Conservation (phyloP, 2,329 filamentous ascomycete genomes). For the Cadophora gregata region DNA sequence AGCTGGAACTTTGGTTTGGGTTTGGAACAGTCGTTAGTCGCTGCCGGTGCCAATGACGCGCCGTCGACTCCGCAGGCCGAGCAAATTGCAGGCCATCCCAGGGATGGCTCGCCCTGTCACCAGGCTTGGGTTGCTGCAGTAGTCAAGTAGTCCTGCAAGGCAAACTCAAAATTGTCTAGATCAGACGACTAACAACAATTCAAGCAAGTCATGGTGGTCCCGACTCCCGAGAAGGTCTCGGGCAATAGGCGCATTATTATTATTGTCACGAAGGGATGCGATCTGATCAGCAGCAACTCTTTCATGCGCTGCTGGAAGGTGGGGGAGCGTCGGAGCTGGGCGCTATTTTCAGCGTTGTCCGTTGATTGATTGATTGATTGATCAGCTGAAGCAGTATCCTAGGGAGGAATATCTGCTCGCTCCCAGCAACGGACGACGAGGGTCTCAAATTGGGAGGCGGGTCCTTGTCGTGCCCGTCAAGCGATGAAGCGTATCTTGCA, state of each 20-base stretch:
- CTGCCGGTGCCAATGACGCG: slow-evolving; percentile 20
- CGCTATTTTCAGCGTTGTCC: slow-evolving; percentile 28
- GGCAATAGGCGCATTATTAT: slow-evolving; percentile 37
- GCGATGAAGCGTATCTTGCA: slow-evolving; percentile 17
- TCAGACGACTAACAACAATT: not conserved
- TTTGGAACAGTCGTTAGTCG: slow-evolving; percentile 21
- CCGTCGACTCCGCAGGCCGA: slow-evolving; percentile 9
- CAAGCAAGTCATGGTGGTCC: too few relatives aligned
- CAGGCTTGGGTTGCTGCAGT: slow-evolving; percentile 10
- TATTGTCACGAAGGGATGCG: slow-evolving; percentile 28
- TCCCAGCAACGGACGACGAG: slow-evolving; percentile 16
- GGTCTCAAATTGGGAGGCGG: slow-evolving; percentile 24
- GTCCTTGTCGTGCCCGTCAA: not conserved
- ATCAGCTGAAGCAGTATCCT: slow-evolving; percentile 19
- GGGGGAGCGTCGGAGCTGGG: not conserved
- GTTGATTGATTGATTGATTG: not conserved
- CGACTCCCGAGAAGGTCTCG: slow-evolving; percentile 18
- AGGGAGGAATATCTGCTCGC: slow-evolving; percentile 19
- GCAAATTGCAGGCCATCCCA: slow-evolving; percentile 21
- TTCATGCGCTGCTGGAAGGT: slow-evolving; percentile 19
- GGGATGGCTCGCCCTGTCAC: slow-evolving; percentile 29
- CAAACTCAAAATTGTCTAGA: slow-evolving; percentile 22
- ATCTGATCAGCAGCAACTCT: slow-evolving; percentile 20
- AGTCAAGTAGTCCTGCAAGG: slow-evolving; percentile 13
- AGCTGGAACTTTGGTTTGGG: slow-evolving; percentile 8